phyloP scores from a whole-genome alignment of 2,329 filamentous ascomycete species.

The Claviceps sorghi region DNA sequence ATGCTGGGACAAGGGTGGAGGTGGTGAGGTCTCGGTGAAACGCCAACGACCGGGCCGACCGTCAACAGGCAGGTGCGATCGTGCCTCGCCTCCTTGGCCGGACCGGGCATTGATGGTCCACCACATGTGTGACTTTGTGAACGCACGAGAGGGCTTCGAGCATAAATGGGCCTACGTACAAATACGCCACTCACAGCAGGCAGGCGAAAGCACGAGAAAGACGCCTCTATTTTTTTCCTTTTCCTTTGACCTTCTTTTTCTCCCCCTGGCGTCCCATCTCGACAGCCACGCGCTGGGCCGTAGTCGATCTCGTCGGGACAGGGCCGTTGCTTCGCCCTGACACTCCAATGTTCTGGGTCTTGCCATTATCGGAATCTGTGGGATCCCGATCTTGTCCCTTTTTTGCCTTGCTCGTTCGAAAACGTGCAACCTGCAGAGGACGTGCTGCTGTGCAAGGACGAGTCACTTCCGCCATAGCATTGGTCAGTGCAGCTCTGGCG shows the following conservation, averaged over 20 bases:
- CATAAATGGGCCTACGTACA: not conserved
- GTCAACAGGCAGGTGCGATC: not conserved
- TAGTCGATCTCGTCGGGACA: not conserved
- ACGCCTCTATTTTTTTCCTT: not conserved
- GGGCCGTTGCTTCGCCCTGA: not conserved
- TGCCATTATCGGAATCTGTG: not conserved
- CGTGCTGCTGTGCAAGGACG: too few relatives aligned
- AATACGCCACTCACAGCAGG: not conserved
- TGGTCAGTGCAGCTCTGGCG: too few relatives aligned
- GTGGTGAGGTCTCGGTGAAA: conserved; percentile 1
- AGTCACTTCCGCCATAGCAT: too few relatives aligned
- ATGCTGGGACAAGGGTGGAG: not conserved
- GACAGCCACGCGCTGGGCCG: not conserved
- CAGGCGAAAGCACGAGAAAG: not conserved
- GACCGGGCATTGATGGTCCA: not conserved
- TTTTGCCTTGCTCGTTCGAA: not conserved
- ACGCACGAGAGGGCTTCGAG: not conserved
- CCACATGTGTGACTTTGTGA: not conserved
- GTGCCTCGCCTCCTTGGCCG: not conserved
- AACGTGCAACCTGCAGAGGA: too few relatives aligned
- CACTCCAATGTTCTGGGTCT: not conserved
- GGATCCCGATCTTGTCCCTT: not conserved
- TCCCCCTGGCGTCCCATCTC: not conserved
- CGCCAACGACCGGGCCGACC: not conserved
- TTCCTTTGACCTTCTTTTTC: not conserved